Conservation (phyloP, 495 filamentous ascomycete species). For the Daldinia bambusicola region DNA sequence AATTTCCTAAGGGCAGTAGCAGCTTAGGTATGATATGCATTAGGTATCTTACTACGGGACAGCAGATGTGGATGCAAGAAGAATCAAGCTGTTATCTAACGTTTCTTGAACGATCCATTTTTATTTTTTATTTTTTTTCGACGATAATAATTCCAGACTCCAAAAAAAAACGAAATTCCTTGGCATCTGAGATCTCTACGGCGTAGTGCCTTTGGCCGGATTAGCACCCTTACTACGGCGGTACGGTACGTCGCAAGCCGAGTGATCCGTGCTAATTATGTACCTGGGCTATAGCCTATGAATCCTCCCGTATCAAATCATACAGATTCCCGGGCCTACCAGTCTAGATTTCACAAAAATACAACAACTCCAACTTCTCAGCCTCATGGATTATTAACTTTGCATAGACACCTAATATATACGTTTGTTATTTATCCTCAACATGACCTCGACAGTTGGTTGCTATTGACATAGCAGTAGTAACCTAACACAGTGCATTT, state of each 20-base stretch:
- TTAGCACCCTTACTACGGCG: background rate
- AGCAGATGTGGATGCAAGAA: background rate
- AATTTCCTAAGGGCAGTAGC: background rate
- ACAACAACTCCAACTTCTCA: background rate
- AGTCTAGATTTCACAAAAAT: background rate
- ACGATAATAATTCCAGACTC: background rate
- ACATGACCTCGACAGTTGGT: too few species aligned
- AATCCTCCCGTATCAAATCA: background rate
- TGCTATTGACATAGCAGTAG: background rate
- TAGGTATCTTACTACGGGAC: background rate
- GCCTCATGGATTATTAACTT: background rate
- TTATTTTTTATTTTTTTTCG: background rate
- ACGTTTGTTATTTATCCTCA: too few species aligned
- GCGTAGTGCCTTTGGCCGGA: background rate
- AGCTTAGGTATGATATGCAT: background rate
- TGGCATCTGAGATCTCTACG: slow-evolving; percentile 10
- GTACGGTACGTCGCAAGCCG: background rate
- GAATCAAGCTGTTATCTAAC: background rate
- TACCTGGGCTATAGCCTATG: background rate
- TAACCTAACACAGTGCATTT: background rate
- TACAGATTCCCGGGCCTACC: background rate
- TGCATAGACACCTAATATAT: too few species aligned
- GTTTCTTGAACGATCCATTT: background rate
- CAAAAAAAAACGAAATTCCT: background rate
- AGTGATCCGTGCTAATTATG: slow-evolving; percentile 2